A percentile compares a stretch with the other conserved stretches of the same genome.
Conservation (phyloP, 2,329 filamentous ascomycete species). For the Scedosporium dehoogii region DNA sequence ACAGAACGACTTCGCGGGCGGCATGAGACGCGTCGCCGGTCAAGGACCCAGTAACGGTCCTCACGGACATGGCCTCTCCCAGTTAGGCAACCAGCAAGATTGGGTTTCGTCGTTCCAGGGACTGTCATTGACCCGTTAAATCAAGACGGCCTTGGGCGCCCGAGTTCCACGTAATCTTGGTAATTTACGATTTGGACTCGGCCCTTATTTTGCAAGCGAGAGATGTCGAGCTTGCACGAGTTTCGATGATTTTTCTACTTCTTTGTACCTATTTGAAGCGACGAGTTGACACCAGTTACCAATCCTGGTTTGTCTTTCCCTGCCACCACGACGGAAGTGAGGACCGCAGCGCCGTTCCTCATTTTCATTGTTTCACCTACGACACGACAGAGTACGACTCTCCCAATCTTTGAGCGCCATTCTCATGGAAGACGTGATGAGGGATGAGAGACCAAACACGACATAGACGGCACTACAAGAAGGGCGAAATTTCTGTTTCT, state of each 20-base stretch:
- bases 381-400: neutral
- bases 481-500: neutral
- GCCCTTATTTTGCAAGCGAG: neutral
- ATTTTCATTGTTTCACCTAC: neutral
- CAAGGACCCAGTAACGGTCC: conserved; percentile 21
- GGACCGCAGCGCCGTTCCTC: neutral
- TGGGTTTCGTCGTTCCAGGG: conserved; percentile 60
- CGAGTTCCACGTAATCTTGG: conserved; percentile 5
- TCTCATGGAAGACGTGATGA: neutral
- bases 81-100: conserved; percentile 39
- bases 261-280: conserved; percentile 3
- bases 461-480: neutral
- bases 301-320: neutral
- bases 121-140: conserved; percentile 54
- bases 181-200: neutral
- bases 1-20: conserved; percentile 2
- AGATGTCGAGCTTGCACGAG: neutral
- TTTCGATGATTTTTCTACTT: neutral
- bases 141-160: neutral
- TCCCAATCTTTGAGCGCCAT: neutral
- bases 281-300: neutral
- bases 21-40: neutral
- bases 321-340: neutral
- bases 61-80: conserved; percentile 27
- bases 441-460: neutral